phyloP scores from a whole-genome alignment of 306 rosid species.

The Prunus mume region DNA sequence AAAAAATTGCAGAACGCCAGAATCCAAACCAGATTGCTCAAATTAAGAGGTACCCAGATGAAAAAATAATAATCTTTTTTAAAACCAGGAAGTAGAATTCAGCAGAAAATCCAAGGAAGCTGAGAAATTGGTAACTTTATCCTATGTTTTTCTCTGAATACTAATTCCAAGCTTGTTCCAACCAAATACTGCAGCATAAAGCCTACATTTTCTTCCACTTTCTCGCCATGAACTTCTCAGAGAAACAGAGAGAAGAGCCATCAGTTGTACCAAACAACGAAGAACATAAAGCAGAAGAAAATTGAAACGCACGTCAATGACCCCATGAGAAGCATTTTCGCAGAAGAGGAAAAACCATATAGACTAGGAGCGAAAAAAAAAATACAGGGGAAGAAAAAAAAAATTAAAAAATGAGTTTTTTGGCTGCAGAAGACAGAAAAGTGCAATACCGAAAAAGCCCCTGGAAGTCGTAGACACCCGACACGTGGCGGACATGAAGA shows the following conservation, averaged over 20 bases:
- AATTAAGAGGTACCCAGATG: constrained; percentile 7
- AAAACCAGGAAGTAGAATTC: constrained; percentile 1
- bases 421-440: neutral
- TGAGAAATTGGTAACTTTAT: neutral
- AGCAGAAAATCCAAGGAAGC: neutral
- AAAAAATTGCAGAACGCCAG: neutral
- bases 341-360: neutral
- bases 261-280: neutral
- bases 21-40: neutral
- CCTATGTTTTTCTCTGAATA: neutral
- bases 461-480: neutral
- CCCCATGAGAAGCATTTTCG: neutral
- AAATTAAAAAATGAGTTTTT: neutral
- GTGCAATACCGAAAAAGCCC: constrained; percentile 27
- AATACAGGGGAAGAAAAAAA: too few species aligned
- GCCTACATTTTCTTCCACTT: constrained; percentile 25
- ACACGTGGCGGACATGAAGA: constrained; percentile 38
- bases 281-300: neutral
- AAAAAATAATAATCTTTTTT: neutral
- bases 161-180: constrained; percentile 5
- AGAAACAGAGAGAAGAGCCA: neutral
- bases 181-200: neutral
- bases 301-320: neutral
- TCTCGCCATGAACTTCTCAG: constrained; percentile 8
- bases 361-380: neutral